Percentiles rank a stretch among this genome's conserved stretches.
Conservation (phyloP, 2,329 filamentous ascomycete species). For the Aureobasidium melanogenum region DNA sequence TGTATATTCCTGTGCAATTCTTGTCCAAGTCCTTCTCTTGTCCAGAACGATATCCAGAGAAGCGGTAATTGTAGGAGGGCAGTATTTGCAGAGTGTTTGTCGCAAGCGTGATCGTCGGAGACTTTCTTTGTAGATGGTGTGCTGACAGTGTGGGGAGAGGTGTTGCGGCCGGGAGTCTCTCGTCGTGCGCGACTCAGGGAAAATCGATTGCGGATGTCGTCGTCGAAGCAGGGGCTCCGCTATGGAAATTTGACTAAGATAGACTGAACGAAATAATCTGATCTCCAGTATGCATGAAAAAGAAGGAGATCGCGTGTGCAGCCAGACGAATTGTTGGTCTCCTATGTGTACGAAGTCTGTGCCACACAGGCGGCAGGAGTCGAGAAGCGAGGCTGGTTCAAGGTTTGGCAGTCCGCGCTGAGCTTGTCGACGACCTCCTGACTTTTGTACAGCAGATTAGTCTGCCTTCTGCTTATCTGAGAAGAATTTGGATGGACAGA, state of each 20-base stretch:
- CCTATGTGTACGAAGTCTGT: neutral
- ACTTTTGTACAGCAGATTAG: neutral
- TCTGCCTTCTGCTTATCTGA: neutral
- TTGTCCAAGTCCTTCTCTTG: neutral
- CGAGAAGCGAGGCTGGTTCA: neutral
- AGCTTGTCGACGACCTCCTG: neutral
- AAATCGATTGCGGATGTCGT: neutral
- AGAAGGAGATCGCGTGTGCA: neutral
- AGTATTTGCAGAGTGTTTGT: neutral
- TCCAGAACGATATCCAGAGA: neutral
- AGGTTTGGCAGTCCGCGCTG: neutral
- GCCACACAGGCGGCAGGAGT: neutral
- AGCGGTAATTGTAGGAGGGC: neutral
- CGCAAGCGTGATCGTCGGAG: neutral
- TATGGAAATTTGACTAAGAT: neutral
- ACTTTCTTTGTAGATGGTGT: neutral
- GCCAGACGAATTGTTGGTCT: neutral
- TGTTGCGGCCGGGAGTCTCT: neutral
- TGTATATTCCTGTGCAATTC: neutral
- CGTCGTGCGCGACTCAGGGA: neutral
- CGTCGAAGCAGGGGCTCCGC: neutral
- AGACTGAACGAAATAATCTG: neutral
- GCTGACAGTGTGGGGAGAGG: slow-evolving; percentile 7
- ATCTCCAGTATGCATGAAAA: neutral
- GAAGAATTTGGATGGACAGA: neutral